These are phyloP conservation scores for Penicillium arizonense DNA, from an alignment of 495 filamentous ascomycete genomes.

Conservation along the genomic window DNA sequence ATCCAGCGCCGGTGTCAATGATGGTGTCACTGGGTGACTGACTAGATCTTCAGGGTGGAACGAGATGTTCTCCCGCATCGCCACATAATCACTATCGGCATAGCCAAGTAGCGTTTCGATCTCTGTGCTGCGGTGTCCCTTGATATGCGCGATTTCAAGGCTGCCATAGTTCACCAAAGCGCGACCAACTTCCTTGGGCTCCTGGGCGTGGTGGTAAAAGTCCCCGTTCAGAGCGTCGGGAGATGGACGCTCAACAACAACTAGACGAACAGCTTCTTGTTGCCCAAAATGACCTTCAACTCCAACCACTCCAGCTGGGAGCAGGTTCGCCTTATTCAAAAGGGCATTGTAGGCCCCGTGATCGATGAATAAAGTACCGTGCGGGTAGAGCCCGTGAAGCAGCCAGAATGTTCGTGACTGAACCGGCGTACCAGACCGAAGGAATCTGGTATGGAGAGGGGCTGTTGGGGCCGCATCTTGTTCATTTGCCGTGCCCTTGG, in stretches of 20 bases:
- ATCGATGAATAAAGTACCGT: constrained; percentile 91
- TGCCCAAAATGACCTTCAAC: constrained; percentile 85
- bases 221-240: constrained; percentile 41
- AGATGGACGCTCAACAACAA: constrained; percentile 63
- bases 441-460: constrained; percentile 89
- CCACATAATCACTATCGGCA: constrained; percentile 93
- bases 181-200: constrained; percentile 77
- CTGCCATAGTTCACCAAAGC: constrained; percentile 95
- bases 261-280: constrained; percentile 84
- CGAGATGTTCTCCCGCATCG: constrained; percentile 82
- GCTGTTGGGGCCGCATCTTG: constrained; percentile 17
- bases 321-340: constrained; percentile 76
- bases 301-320: constrained; percentile 87
- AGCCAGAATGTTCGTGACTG: constrained; percentile 96
- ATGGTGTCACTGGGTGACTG: constrained; percentile 28
- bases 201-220: constrained; percentile 41
- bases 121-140: constrained; percentile 76
- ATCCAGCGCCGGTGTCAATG: constrained; percentile 38
- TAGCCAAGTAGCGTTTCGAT: constrained; percentile 81
- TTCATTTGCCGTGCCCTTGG: constrained; percentile 15
- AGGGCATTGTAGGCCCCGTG: constrained; percentile 80
- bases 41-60: constrained; percentile 42
- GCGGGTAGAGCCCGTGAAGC: constrained; percentile 87
- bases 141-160: constrained; percentile 76
- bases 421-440: constrained; percentile 82